phyloP scores from a whole-genome alignment of 2,329 filamentous ascomycete genomes.

The Pseudopyricularia cyperi region DNA sequence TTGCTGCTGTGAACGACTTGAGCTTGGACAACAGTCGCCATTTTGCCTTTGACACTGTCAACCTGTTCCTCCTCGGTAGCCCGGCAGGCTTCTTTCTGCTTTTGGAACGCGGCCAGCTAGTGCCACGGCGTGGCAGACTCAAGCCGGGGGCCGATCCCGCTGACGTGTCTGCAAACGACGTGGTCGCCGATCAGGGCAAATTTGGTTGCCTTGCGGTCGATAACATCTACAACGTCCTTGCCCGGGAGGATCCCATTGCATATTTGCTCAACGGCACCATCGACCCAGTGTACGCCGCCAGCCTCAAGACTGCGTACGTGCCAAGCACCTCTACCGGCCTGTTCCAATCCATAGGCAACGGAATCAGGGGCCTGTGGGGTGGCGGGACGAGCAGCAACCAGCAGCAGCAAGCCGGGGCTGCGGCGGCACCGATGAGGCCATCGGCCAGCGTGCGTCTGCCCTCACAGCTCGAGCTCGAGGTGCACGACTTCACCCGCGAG shows the following conservation, averaged over 20 bases:
- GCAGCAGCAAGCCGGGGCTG: slow-evolving; percentile 5
- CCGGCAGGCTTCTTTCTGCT: slow-evolving; percentile 88
- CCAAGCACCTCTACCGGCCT: slow-evolving; percentile 58
- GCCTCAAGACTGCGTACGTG: slow-evolving; percentile 65
- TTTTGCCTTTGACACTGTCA: slow-evolving; percentile 87
- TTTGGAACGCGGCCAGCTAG: slow-evolving; percentile 58
- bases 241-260: slow-evolving; percentile 61
- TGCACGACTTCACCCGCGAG: slow-evolving; percentile 86
- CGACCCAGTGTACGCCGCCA: slow-evolving; percentile 65
- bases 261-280: slow-evolving; percentile 87
- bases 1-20: slow-evolving; percentile 31
- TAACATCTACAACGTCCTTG: slow-evolving; percentile 90
- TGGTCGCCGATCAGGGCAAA: slow-evolving; percentile 65
- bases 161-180: slow-evolving; percentile 39
- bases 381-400: background rate
- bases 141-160: slow-evolving; percentile 63
- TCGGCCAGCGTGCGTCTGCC: slow-evolving; percentile 31
- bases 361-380: slow-evolving; percentile 37
- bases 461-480: slow-evolving; percentile 76
- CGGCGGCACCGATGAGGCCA: slow-evolving; percentile 13
- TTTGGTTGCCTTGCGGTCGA: slow-evolving; percentile 91
- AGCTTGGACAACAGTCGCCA: slow-evolving; percentile 26
- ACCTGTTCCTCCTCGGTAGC: slow-evolving; percentile 80
- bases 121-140: slow-evolving; percentile 61
- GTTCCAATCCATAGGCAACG: slow-evolving; percentile 49